Conservation (phyloP, 2,329 filamentous ascomycete species). For the Scytalidium lignicola region DNA sequence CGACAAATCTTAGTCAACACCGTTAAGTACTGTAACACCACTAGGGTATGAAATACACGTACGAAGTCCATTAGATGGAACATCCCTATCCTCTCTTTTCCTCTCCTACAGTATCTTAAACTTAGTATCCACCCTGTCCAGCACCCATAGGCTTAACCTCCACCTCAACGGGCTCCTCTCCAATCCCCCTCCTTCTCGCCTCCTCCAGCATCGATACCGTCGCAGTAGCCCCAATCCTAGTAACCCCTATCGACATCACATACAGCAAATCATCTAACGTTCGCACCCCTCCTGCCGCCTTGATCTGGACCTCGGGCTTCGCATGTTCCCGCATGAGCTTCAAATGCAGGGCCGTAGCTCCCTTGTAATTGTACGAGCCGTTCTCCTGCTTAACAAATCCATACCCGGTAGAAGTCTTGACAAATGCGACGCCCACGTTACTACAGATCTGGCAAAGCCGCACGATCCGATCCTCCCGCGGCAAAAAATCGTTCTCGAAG, state of each 20-base stretch:
- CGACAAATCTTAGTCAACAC: too few species aligned
- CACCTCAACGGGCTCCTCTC: slow-evolving; percentile 13
- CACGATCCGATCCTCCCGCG: slow-evolving; percentile 42
- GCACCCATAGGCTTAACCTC: slow-evolving; percentile 5
- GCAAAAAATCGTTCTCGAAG: slow-evolving; percentile 51
- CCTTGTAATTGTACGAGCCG: slow-evolving; percentile 47
- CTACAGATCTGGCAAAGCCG: slow-evolving; percentile 51
- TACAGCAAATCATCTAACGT: slow-evolving; percentile 51
- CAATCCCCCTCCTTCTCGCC: slow-evolving; percentile 44
- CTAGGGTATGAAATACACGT: too few species aligned
- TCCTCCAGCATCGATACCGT: slow-evolving; percentile 51
- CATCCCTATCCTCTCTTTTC: not conserved
- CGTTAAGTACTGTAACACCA: too few species aligned
- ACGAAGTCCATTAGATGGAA: not conserved
- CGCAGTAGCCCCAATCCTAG: slow-evolving; percentile 50
- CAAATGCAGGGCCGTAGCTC: slow-evolving; percentile 46
- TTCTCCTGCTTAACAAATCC: slow-evolving; percentile 51
- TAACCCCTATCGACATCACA: slow-evolving; percentile 49
- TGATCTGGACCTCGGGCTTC: slow-evolving; percentile 43
- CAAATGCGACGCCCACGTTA: slow-evolving; percentile 44
- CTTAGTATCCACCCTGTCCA: slow-evolving; percentile 1
- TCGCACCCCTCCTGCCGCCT: slow-evolving; percentile 52
- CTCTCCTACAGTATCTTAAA: too few species aligned
- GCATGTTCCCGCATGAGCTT: slow-evolving; percentile 47
- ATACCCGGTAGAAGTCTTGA: slow-evolving; percentile 58